Evolutionary conservation across 1,284 basidiomycete species (phyloP).

Genomic region (Clitocybe nebularis): DNA sequence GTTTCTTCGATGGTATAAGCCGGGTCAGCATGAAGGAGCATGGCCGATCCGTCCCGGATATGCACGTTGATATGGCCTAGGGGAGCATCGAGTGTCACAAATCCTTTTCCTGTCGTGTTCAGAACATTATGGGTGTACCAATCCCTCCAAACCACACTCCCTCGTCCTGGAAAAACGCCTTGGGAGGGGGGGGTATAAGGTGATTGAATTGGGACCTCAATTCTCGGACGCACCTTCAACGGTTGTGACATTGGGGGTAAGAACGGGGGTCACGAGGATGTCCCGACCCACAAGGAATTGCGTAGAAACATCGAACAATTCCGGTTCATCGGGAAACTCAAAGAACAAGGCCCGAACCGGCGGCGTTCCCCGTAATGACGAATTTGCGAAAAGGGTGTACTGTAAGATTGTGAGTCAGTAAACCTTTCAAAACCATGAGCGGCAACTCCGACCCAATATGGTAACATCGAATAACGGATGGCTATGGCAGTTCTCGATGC

Average conservation of each 20-base stretch:
- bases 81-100: conserved; percentile 50
- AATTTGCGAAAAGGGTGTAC: conserved; percentile 75
- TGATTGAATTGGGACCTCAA: conserved; percentile 1
- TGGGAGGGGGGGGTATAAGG: not conserved
- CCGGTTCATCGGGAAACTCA: conserved; percentile 69
- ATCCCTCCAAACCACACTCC: conserved; percentile 66
- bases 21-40: conserved; percentile 53
- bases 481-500: conserved; percentile 70
- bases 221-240: conserved; percentile 37
- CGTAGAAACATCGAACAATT: conserved; percentile 57
- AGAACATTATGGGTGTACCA: conserved; percentile 68
- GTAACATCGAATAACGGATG: conserved; percentile 63
- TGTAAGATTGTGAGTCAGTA: conserved; percentile 21
- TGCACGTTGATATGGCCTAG: conserved; percentile 72
- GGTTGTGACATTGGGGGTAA: conserved; percentile 48
- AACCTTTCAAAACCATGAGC: conserved; percentile 4
- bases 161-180: conserved; percentile 62
- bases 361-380: conserved; percentile 60
- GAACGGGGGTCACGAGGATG: conserved; percentile 72
- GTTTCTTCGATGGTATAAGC: conserved; percentile 60
- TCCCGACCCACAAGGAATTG: conserved; percentile 72
- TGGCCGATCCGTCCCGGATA: conserved; percentile 53
- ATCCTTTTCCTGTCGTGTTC: conserved; percentile 31
- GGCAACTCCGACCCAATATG: conserved; percentile 60
- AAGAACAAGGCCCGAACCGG: conserved; percentile 72